Evolutionary conservation across 768 basidiomycete species (phyloP), one percentile per base, ranked within the genome.

Genomic region (Tricholoma flavovirens): DNA sequence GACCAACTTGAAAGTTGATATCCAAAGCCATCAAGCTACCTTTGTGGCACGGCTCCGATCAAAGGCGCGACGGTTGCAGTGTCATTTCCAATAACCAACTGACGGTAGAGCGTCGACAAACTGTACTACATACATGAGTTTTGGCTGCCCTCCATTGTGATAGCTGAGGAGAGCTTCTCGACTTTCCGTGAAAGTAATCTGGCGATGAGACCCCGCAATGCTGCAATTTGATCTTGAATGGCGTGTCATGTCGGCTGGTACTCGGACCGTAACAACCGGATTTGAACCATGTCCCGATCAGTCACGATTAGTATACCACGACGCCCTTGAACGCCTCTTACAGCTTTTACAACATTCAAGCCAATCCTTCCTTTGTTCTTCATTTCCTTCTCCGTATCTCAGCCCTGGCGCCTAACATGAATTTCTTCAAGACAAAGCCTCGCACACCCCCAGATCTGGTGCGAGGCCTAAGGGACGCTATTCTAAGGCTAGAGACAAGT

Each of bases 401-500:
- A 32, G 55, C 43, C 21, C 17, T 55, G 54, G 45, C 51, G 21
- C 56, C 43, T 32, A 49, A 54, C 29, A 95, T 96, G 93, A 95
- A 95, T 73, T 95, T 96, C 77, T 96, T 96, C 85, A 93, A 92
- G 77, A 85, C 90, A 19, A 95, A 92, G 69, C 86, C 83, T 43
- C 79, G 90, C 66, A 88, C 89, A 32, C 94, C 94, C 7, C 84
- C 90, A 48, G 93, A 97, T 67, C 81, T 95, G 60, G 89, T 96
- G 30, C 82, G 87, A 45, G 82, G 86, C 49, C 77, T 95, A 49
- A 80, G 86, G 30, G 93, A 96, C 67, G 81, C 87, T 52, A 82
- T 93, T 63, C 81, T 82, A 60, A 85, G 79, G 69, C 77, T 97
- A 55, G 93, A 95, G 60, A 69, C 77, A 6, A 82, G 84, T 1